These are phyloP conservation scores for Cladosporium austrohemisphaericum DNA, from an alignment of 2,329 filamentous ascomycete species.

Conservation along the genomic window DNA sequence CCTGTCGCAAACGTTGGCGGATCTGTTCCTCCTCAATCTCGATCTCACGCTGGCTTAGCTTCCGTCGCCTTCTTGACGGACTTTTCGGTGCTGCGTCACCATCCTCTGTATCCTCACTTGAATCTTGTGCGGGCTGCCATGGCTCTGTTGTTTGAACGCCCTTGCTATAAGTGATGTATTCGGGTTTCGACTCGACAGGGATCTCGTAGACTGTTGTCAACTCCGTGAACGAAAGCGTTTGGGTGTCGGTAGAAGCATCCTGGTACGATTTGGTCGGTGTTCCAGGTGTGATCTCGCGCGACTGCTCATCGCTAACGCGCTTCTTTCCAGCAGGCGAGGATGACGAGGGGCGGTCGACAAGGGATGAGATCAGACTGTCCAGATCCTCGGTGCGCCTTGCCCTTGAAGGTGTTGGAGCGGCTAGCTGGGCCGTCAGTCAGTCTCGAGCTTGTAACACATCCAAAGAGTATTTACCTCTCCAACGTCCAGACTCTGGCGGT, in stretches of 20 bases:
- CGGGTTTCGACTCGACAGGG: conserved; percentile 60
- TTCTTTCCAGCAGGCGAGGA: conserved; percentile 27
- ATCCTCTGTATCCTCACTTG: conserved; percentile 59
- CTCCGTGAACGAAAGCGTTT: conserved; percentile 70
- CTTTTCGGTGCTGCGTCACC: conserved; percentile 52
- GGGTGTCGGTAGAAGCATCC: conserved; percentile 49
- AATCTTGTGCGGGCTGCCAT: conserved; percentile 57
- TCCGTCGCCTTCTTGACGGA: conserved; percentile 59
- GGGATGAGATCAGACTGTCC: conserved; percentile 77
- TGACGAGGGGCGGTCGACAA: conserved; percentile 63
- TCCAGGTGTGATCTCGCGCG: conserved; percentile 21
- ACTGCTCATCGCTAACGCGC: conserved; percentile 25
- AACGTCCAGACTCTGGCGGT: conserved; percentile 64
- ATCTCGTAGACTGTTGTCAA: conserved; percentile 78
- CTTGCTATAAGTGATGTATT: conserved; percentile 95
- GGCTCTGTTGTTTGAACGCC: conserved; percentile 85
- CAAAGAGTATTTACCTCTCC: conserved; percentile 59
- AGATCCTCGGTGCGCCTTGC: conserved; percentile 65
- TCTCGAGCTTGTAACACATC: background rate
- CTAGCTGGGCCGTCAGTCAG: conserved; percentile 50
- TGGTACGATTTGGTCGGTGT: conserved; percentile 29
- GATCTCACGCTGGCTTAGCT: conserved; percentile 71
- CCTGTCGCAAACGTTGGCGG: conserved; percentile 73
- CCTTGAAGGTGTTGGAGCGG: conserved; percentile 67
- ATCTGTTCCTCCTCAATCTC: conserved; percentile 81